Evolutionary conservation across 2,329 filamentous ascomycete genomes (phyloP).

Genomic region (Microsporum audouinii): DNA sequence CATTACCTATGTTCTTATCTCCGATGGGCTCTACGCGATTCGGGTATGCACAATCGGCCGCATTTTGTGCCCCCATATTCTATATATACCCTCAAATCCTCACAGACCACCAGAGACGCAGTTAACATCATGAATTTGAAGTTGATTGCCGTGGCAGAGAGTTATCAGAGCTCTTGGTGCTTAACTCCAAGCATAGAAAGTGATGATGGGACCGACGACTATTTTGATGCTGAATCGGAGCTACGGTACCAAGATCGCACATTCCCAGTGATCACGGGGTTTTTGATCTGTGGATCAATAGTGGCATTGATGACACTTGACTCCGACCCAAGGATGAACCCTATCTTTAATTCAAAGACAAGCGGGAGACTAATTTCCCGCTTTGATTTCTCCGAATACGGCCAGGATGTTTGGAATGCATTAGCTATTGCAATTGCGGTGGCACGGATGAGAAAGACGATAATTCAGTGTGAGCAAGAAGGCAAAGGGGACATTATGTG

Average conservation of each 20-base stretch:
- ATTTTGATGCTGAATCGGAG: conserved; percentile 4
- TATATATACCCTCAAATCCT: conserved; percentile 32
- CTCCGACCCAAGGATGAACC: conserved; percentile 25
- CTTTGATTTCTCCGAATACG: conserved; percentile 43
- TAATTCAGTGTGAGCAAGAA: conserved; percentile 35
- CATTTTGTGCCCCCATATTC: conserved; percentile 36
- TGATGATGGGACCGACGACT: conserved; percentile 4
- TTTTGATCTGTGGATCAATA: conserved; percentile 43
- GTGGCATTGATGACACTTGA: conserved; percentile 44
- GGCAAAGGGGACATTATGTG: conserved; percentile 14
- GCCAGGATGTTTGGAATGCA: conserved; percentile 51
- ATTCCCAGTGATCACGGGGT: conserved; percentile 43
- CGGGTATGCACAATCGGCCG: conserved; percentile 27
- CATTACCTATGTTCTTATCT: conserved; percentile 39
- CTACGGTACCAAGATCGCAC: conserved; percentile 11
- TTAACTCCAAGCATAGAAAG: conserved; percentile 8
- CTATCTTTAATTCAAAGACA: conserved; percentile 12
- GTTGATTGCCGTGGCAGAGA: conserved; percentile 33
- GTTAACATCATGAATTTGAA: conserved; percentile 35
- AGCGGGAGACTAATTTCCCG: conserved; percentile 35
- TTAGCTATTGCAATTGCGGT: conserved; percentile 46
- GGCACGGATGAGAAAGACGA: conserved; percentile 42
- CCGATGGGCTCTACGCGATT: conserved; percentile 44
- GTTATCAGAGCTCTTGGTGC: conserved; percentile 29
- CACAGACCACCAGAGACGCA: conserved; percentile 31